Conservation (phyloP, 306 rosid species). For the Cucurbita ficifolia region DNA sequence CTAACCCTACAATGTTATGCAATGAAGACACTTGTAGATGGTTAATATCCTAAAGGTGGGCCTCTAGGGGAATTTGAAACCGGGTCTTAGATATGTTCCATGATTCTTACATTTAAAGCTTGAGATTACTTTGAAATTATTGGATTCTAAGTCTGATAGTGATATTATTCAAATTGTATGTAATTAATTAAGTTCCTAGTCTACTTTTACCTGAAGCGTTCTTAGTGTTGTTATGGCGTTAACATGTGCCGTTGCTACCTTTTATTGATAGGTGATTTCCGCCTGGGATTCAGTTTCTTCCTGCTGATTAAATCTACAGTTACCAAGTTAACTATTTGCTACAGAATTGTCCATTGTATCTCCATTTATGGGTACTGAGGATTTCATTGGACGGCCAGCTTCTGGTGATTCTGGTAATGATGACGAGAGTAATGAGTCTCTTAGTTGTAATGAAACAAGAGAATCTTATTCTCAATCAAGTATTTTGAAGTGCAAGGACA, state of each 20-base stretch:
- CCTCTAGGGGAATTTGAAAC: not conserved
- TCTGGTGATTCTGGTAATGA: conserved; percentile 16
- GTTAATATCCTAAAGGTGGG: not conserved
- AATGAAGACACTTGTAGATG: not conserved
- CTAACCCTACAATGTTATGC: not conserved
- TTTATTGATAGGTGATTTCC: not conserved
- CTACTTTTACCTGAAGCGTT: not conserved
- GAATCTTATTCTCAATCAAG: conserved; percentile 14
- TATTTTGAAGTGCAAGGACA: conserved; percentile 15
- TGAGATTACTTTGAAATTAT: not conserved
- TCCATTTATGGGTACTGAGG: conserved; percentile 31
- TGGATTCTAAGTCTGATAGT: not conserved
- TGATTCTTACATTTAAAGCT: not conserved
- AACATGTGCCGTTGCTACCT: not conserved
- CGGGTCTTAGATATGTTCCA: not conserved
- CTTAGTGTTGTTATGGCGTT: not conserved
- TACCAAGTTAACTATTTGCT: not conserved
- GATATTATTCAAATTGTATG: not conserved
- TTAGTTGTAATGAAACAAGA: conserved; percentile 3
- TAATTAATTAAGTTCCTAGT: not conserved
- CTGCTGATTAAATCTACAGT: conserved; percentile 1
- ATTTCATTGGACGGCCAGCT: conserved; percentile 17
- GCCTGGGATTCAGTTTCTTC: conserved; percentile 3
- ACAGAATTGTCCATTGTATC: conserved; percentile 10
- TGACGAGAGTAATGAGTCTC: conserved; percentile 14